A percentile compares a stretch with the other conserved stretches of the same genome.
Evolutionary conservation across 148 eudicot species (phyloP).

Genomic region (Simmondsia chinensis): DNA sequence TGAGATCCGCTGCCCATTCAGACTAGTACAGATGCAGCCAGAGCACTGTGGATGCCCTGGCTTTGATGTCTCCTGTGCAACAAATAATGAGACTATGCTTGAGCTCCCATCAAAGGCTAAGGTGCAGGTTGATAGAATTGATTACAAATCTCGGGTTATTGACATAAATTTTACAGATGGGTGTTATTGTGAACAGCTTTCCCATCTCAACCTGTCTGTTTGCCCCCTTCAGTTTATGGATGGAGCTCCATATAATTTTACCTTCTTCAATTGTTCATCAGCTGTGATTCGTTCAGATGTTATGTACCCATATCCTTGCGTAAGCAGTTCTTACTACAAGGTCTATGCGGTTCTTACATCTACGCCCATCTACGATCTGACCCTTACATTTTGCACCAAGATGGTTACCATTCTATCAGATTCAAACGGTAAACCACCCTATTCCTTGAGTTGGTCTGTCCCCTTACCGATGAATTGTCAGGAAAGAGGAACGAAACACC

Average conservation of each 20-base stretch:
- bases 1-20: too few species aligned
- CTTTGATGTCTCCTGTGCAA: too few species aligned
- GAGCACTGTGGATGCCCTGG: too few species aligned
- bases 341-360: neutral
- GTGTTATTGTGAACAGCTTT: neutral
- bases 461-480: neutral
- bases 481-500: neutral
- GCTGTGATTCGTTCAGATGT: conserved; percentile 1
- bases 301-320: neutral
- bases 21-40: too few species aligned
- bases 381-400: neutral
- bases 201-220: neutral
- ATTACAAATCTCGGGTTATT: neutral
- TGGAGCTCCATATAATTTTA: neutral
- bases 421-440: too few species aligned
- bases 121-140: neutral
- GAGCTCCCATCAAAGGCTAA: neutral
- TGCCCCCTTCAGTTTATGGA: neutral
- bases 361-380: neutral
- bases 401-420: conserved; percentile 1
- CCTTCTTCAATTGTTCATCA: conserved; percentile 2
- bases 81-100: neutral
- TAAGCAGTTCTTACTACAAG: neutral
- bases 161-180: neutral
- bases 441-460: too few species aligned